A percentile compares a stretch with the other conserved stretches of the same genome.
Evolutionary conservation across 805 yeast species (phyloP).

Genomic region (Yarrowia sp.): DNA sequence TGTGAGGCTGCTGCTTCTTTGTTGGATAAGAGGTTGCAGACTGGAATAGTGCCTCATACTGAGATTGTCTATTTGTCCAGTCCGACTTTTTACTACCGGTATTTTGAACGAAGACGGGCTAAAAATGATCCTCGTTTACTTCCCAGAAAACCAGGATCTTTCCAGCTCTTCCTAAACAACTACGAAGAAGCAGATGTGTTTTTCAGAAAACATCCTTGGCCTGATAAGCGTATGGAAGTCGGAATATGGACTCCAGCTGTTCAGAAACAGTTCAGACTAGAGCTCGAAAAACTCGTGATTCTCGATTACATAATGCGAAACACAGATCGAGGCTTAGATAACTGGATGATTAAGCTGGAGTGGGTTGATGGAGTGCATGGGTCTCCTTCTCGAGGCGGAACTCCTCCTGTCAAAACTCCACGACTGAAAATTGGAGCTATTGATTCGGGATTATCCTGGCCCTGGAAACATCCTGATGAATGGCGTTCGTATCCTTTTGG

Average conservation of each 20-base stretch:
- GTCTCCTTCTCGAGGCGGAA: conserved; percentile 28
- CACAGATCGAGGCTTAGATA: conserved; percentile 71
- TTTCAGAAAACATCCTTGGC: conserved; percentile 56
- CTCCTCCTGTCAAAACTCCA: conserved; percentile 39
- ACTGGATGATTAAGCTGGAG: conserved; percentile 70
- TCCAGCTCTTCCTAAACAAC: conserved; percentile 59
- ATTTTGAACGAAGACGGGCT: conserved; percentile 44
- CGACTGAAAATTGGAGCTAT: conserved; percentile 62
- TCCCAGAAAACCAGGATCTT: conserved; percentile 60
- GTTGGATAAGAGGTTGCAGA: conserved; percentile 58
- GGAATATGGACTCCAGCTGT: conserved; percentile 51
- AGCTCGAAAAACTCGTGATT: conserved; percentile 66
- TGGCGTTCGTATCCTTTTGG: conserved; percentile 80
- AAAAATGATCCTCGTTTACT: conserved; percentile 34
- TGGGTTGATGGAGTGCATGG: conserved; percentile 38
- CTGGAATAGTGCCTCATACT: conserved; percentile 64
- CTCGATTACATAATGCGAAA: conserved; percentile 71
- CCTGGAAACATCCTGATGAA: conserved; percentile 81
- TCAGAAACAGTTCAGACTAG: conserved; percentile 53
- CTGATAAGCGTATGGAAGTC: conserved; percentile 37
- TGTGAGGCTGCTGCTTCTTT: conserved; percentile 70
- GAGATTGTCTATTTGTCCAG: conserved; percentile 54
- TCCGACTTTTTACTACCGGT: conserved; percentile 51
- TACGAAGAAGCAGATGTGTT: conserved; percentile 63
- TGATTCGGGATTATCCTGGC: conserved; percentile 71